Conservation (phyloP, 768 basidiomycete species). For the Rhizopogon rudus region DNA sequence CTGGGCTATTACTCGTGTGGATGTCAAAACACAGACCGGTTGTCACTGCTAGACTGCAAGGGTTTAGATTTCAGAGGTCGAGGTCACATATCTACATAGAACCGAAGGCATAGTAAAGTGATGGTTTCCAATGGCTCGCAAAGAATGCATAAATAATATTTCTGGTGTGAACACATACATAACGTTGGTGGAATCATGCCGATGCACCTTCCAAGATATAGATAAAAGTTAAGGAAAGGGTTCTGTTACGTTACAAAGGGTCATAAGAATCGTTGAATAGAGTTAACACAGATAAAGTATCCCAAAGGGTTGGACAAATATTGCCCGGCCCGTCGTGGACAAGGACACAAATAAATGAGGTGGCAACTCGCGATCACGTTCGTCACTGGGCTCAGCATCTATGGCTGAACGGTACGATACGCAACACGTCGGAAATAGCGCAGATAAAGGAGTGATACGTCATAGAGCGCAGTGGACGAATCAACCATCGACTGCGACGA, state of each 20-base stretch:
- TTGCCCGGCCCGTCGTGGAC: not conserved
- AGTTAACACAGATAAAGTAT: conserved; percentile 3
- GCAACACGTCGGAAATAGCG: conserved; percentile 45
- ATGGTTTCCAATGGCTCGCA: not conserved
- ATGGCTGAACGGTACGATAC: conserved; percentile 54
- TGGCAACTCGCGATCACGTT: conserved; percentile 51
- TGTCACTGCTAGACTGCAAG: too few species aligned
- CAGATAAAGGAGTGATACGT: conserved; percentile 28
- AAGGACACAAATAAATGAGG: conserved; percentile 3
- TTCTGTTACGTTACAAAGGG: not conserved
- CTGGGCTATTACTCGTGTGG: too few species aligned
- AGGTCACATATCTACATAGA: too few species aligned
- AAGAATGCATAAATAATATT: not conserved
- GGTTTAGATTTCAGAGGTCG: too few species aligned
- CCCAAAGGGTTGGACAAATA: not conserved
- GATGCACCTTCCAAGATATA: not conserved
- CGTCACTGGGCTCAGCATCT: conserved; percentile 51
- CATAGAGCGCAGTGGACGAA: conserved; percentile 27
- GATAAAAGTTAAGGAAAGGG: not conserved
- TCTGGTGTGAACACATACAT: not conserved
- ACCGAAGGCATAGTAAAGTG: not conserved
- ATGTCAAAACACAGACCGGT: too few species aligned
- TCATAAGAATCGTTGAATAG: not conserved
- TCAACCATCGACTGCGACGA: conserved; percentile 35
- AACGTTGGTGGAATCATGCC: not conserved